Percentiles rank a stretch among this genome's conserved stretches.
These are phyloP conservation scores for Yarrowia alimentaria DNA, from an alignment of 805 yeast genomes.

Conservation along the genomic window DNA sequence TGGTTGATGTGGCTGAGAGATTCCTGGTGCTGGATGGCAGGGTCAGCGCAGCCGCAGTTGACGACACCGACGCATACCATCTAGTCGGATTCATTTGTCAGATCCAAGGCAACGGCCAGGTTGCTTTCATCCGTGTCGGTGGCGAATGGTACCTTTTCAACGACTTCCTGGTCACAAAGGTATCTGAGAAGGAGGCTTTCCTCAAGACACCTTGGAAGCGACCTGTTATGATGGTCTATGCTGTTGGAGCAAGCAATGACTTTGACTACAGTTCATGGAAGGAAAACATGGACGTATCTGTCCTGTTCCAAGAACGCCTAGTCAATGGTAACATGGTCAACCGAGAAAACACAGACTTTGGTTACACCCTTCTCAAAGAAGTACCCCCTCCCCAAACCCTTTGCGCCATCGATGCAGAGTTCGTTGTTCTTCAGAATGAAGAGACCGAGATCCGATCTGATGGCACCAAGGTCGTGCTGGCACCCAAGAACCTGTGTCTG, in stretches of 20 bases:
- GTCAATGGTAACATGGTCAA: constrained; percentile 51
- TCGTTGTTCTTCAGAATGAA: constrained; percentile 78
- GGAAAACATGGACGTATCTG: constrained; percentile 54
- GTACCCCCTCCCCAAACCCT: constrained; percentile 73
- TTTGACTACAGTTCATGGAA: constrained; percentile 53
- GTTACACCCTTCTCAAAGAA: constrained; percentile 71
- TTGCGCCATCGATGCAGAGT: constrained; percentile 95
- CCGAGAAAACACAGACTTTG: constrained; percentile 56
- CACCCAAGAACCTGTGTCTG: constrained; percentile 72
- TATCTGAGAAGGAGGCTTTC: constrained; percentile 75
- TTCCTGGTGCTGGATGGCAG: constrained; percentile 11
- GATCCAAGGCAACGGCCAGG: constrained; percentile 40
- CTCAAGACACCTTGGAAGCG: constrained; percentile 77
- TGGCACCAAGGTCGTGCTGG: constrained; percentile 66
- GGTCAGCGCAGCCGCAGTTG: background rate
- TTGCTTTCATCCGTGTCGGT: constrained; percentile 37
- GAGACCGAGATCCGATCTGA: constrained; percentile 71
- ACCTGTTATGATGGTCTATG: constrained; percentile 71
- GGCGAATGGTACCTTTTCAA: constrained; percentile 77
- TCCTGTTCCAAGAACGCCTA: constrained; percentile 73
- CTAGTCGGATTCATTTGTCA: constrained; percentile 42
- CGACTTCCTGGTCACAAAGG: constrained; percentile 79
- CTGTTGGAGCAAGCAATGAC: constrained; percentile 37
- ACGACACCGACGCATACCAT: constrained; percentile 32
- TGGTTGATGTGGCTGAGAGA: constrained; percentile 6